Evolutionary conservation across 2,329 filamentous ascomycete species (phyloP).

Genomic region (Calonectria hawksworthii): DNA sequence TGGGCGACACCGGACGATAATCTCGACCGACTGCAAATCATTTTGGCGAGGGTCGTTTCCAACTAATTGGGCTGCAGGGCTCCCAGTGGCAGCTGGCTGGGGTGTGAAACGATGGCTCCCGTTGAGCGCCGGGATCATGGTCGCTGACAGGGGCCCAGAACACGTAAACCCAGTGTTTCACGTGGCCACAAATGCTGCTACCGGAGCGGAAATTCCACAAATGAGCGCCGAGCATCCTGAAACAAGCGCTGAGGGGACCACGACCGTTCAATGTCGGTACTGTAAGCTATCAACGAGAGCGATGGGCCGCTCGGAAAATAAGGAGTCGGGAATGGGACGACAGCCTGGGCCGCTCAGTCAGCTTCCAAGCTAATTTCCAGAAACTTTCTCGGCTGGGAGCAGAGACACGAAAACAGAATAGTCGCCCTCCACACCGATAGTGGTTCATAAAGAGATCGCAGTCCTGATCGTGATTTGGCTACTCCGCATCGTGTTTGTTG

Average conservation of each 20-base stretch:
- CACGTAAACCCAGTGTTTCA: slow-evolving; percentile 18
- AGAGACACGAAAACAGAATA: neutral
- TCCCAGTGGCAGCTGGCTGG: neutral
- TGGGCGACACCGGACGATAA: slow-evolving; percentile 5
- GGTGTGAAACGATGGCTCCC: slow-evolving; percentile 21
- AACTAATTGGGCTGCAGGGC: neutral
- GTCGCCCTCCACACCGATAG: neutral
- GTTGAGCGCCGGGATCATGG: neutral
- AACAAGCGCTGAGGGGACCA: slow-evolving; percentile 6
- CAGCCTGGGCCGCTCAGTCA: neutral
- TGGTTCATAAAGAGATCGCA: neutral
- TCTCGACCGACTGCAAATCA: slow-evolving; percentile 15
- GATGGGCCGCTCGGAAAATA: neutral
- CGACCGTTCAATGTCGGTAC: neutral
- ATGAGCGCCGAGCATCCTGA: slow-evolving; percentile 14
- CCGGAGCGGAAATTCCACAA: slow-evolving; percentile 27
- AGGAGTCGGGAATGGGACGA: neutral
- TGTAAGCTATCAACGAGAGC: neutral
- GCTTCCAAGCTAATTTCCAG: neutral
- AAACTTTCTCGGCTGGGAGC: neutral
- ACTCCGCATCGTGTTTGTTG: neutral
- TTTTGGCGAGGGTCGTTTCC: neutral
- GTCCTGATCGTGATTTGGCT: no score
- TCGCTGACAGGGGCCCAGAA: neutral
- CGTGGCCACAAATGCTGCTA: slow-evolving; percentile 16